These are phyloP conservation scores for Paracamarosporium sp. DNA, from an alignment of 2,329 filamentous ascomycete genomes.

Conservation along the genomic window DNA sequence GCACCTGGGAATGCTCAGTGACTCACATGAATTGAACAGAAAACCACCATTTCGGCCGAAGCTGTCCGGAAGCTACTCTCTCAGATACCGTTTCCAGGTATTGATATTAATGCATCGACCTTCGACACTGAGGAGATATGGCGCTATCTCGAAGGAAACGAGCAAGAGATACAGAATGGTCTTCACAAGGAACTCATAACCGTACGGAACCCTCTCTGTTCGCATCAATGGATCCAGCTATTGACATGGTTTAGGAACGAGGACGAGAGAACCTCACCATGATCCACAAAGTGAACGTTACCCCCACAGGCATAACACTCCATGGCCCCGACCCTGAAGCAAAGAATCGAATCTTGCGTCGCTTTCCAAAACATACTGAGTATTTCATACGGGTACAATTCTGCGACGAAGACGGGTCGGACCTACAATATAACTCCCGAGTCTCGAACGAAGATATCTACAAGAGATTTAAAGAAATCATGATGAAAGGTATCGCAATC, in stretches of 20 bases:
- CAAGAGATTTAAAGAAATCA: conserved; percentile 62
- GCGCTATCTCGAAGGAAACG: conserved; percentile 7
- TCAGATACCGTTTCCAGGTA: conserved; percentile 13
- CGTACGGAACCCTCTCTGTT: neutral
- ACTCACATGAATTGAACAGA: neutral
- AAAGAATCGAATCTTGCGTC: conserved; percentile 42
- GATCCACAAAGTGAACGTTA: conserved; percentile 18
- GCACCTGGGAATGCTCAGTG: neutral
- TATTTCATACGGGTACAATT: conserved; percentile 66
- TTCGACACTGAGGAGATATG: conserved; percentile 15
- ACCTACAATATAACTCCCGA: conserved; percentile 62
- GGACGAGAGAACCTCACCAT: neutral
- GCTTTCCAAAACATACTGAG: conserved; percentile 12
- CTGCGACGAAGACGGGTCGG: conserved; percentile 72
- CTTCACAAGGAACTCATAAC: neutral
- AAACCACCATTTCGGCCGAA: conserved; percentile 10
- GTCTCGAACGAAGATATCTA: conserved; percentile 14
- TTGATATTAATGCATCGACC: conserved; percentile 6
- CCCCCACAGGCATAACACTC: conserved; percentile 45
- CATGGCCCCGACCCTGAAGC: conserved; percentile 62
- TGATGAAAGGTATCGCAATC: conserved; percentile 60
- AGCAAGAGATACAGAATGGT: conserved; percentile 8
- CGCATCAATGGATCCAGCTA: neutral
- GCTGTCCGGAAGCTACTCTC: conserved; percentile 16
- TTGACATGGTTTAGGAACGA: neutral